Conservation (phyloP, 1,284 basidiomycete species). For the Puccinia hordei region DNA sequence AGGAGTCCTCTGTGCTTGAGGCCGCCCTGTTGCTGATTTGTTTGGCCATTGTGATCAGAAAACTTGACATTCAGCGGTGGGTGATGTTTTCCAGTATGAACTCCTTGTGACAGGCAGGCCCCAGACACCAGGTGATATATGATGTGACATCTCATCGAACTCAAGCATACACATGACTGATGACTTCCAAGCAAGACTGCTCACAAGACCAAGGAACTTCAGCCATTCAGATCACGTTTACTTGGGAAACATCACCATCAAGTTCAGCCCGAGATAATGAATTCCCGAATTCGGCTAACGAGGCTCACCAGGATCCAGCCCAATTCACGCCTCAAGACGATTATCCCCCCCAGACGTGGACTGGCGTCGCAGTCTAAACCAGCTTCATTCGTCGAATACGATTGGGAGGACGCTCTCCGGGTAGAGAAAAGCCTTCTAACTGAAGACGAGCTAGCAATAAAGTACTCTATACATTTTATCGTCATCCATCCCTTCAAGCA, state of each 20-base stretch:
- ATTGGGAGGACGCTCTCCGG: constrained; percentile 48
- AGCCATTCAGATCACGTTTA: not conserved
- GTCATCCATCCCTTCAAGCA: constrained; percentile 24
- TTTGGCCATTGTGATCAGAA: not conserved
- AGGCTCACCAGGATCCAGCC: not conserved
- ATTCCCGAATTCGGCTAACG: not conserved
- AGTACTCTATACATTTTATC: constrained; percentile 64
- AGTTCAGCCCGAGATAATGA: not conserved
- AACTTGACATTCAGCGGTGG: too few species aligned
- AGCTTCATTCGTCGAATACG: constrained; percentile 37
- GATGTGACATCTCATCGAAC: constrained; percentile 8
- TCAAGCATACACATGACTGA: not conserved
- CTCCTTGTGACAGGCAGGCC: not conserved
- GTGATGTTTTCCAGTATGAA: too few species aligned
- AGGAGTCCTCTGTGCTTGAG: not conserved
- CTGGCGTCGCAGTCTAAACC: constrained; percentile 16
- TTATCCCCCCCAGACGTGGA: not conserved
- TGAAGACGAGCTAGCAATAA: constrained; percentile 85
- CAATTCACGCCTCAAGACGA: not conserved
- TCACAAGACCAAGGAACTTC: too few species aligned
- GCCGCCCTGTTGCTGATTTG: not conserved
- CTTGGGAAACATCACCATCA: not conserved
- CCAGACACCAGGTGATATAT: not conserved
- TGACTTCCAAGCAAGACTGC: too few species aligned
- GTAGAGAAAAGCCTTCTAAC: constrained; percentile 66